Percentiles rank a stretch among this genome's conserved stretches.
Evolutionary conservation across 768 basidiomycete genomes (phyloP).

Genomic region (Gloeophyllum trabeum): DNA sequence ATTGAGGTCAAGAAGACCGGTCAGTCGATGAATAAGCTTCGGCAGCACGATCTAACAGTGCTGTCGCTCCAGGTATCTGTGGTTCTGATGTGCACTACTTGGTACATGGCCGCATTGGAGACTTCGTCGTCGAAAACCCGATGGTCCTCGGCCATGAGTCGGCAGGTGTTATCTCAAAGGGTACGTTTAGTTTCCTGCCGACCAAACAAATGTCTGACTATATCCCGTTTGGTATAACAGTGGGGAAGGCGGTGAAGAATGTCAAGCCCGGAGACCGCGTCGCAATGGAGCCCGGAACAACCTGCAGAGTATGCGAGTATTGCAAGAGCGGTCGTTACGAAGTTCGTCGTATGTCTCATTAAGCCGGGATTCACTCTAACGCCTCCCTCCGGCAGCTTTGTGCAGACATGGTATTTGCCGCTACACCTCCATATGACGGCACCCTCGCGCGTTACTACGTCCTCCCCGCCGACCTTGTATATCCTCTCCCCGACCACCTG

Average conservation of each 20-base stretch:
- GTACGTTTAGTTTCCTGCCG: too few species aligned
- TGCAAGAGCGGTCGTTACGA: slow-evolving; percentile 84
- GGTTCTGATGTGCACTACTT: slow-evolving; percentile 87
- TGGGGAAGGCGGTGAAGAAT: slow-evolving; percentile 66
- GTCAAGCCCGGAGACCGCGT: slow-evolving; percentile 80
- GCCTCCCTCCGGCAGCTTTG: slow-evolving; percentile 46
- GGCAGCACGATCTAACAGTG: not conserved
- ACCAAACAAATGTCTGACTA: too few species aligned
- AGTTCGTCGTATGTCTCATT: slow-evolving; percentile 24
- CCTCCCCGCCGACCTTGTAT: slow-evolving; percentile 77
- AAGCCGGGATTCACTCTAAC: not conserved
- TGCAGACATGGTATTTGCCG: slow-evolving; percentile 78
- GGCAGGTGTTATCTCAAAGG: slow-evolving; percentile 63
- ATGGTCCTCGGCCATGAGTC: slow-evolving; percentile 97
- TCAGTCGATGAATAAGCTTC: too few species aligned
- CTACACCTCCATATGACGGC: slow-evolving; percentile 89
- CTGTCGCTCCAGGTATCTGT: slow-evolving; percentile 56
- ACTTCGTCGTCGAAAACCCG: slow-evolving; percentile 69
- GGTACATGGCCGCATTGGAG: slow-evolving; percentile 67
- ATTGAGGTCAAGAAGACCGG: slow-evolving; percentile 90
- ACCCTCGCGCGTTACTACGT: slow-evolving; percentile 83
- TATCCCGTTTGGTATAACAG: too few species aligned
- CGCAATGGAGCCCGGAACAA: slow-evolving; percentile 84
- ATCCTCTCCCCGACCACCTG: slow-evolving; percentile 72
- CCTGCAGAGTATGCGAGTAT: slow-evolving; percentile 72